Evolutionary conservation across 176 grass and related monocot species (phyloP), one percentile per base, ranked within the genome.

Genomic region (Musa troglodytarum): DNA sequence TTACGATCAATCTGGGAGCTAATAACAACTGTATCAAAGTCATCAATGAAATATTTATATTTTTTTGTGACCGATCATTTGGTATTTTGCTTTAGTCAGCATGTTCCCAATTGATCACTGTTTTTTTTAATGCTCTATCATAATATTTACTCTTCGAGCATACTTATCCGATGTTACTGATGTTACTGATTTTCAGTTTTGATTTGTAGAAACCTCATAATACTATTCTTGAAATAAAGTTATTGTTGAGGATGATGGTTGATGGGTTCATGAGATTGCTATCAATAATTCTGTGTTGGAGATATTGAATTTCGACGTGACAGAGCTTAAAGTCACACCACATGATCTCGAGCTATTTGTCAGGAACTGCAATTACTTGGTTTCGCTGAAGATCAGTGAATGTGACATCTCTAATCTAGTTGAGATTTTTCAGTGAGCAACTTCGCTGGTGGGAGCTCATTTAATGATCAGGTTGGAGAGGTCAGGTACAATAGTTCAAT

Each of bases 341-440:
- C 54, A 61, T 67, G 83, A 95, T 24, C 85, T 95, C 0, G 87
- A 88, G 72, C 82, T 88, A 81, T 83, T 95, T 68, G 88, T 76
- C 20, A 84, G 25, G 76, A 88, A 86, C 49, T 95, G 88, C 80
- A 88, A 84, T 76, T 90, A 78, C 74, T 77, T 95, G 8, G 74
- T 77, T 76, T 95, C 91, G 11, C 69, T 95, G 81, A 95, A 95
- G 81, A 90, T 95, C 54, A 86, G 91, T 11, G 91, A 95, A 13
- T 83, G 78, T 49, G 91, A 95, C 71, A 68, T 95, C 81, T 88
- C 91, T 69, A 54, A 88, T 78, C 74, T 90, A 56, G 72, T 82
- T 75, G 81, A 21, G 3, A 80, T 95, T 85, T 95, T 90, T 49
- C 85, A 58, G 51, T 69, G 23, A 77, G 85, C 83, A 4, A 75